Evolutionary conservation across 2,329 filamentous ascomycete species (phyloP), one percentile per base, ranked within the genome.

Genomic region (Trichophyton verrucosum): DNA sequence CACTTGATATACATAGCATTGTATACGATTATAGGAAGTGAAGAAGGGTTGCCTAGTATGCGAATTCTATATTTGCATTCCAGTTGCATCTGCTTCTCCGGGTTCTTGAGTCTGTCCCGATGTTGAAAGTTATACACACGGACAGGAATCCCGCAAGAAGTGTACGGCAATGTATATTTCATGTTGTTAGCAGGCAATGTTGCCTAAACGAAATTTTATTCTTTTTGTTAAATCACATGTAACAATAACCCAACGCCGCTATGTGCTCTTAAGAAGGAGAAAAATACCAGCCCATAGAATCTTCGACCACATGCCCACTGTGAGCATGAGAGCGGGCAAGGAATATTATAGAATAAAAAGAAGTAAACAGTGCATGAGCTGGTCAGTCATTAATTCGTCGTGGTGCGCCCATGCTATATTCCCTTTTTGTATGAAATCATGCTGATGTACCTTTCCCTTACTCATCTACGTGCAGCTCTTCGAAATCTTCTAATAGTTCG

Each of bases 401-500:
- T 7, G n/a, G 8, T 36, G 33, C 33, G 7, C 33, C 22, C 51
- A 38, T 55, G 27, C 13, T 15, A 22, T n/a, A 36, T 17, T 20
- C 27, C 27, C 11, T 17, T 36, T 55, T 38, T 55, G 20, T 27
- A 8, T 55, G 13, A 55, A 24, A 36, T 17, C 51, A 17, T 36
- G n/a, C 9, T n/a, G n/a, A 44, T 15, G 11, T 15, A n/a, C 7
- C 51, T 15, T n/a, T 36, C 2, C 22, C 36, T 46, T 61, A 61
- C n/a, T 61, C 75, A 76, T 30, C 27, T 15, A 95, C 85, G 53
- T 82, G 85, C 72, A 96, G 82, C 69, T 96, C 91, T 70, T 95
- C 91, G 78, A 96, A 91, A 73, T 96, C 91, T 72, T 96, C 91
- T 69, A 96, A 79, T 70, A 96, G 74, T 73, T 91, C 88, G 20